Base-by-base conservation (phyloP, 1,284 basidiomycete genomes). In the Psilocybe mexicana region DNA sequence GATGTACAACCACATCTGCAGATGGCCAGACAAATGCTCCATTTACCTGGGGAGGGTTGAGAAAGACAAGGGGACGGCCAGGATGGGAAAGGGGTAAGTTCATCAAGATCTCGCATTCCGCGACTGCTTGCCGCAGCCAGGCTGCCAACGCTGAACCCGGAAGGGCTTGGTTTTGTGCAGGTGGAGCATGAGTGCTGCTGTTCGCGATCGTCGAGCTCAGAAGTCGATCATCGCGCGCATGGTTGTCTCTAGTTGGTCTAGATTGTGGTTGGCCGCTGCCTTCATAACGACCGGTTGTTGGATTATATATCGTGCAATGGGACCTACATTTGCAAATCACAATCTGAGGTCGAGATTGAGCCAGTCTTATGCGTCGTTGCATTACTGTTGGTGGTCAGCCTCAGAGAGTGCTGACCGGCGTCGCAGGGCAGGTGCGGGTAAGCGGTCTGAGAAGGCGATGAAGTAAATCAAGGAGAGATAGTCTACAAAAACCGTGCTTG, bases 1-100 rank as follows among this genome's bases (percentile, higher is more conserved):
- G 33, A 18, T n/a, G 26, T 1, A 38, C 11, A 18, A 52, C 36
- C 12, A 53, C 44, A 11, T 48, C 25, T 3, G 28, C 44, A 5
- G 30, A 30, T 8, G 56, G 56, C 51, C 50, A 49, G 3, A 53
- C 30, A 52, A 58, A 58, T 10, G 10, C 14, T 5, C 50, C 51
- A 25, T 52, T 30, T 6, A 43, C 54, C 24, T 24, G 28, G 14
- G 56, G 50, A 3, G 30, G 33, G 35, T 58, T 43, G 12, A 38
- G 44, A 46, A 58, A 58, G 6, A 48, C 25, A 11, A 58, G 42
- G 30, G 40, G 52, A 10, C 6, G n/a, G n/a, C 18, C n/a, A 6
- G 44, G 52, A n/a, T 24, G 25, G 10, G 28, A 26, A 24, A 48
- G 18, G 6, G 45, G 36, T 23, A 54, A 42, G 14, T 18, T n/a